Conservation (phyloP, 495 filamentous ascomycete genomes). For the Echria macrotheca region DNA sequence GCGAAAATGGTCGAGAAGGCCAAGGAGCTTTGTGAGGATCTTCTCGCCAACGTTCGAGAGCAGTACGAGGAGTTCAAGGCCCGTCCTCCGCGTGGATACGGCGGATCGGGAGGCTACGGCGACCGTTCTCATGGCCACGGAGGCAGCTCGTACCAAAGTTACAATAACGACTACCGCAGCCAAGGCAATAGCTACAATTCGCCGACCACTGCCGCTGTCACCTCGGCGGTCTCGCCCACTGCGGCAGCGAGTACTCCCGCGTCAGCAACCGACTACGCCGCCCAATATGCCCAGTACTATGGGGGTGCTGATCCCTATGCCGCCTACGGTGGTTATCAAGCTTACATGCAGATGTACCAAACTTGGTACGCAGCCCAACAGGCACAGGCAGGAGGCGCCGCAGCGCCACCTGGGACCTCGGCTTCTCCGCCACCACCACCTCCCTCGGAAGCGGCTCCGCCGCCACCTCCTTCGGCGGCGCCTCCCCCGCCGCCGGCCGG, state of each 20-base stretch:
- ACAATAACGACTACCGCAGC: slow-evolving; percentile 32
- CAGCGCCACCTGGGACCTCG: slow-evolving; percentile 38
- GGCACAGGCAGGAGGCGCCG: slow-evolving; percentile 40
- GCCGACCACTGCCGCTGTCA: slow-evolving; percentile 31
- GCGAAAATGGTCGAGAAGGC: slow-evolving; percentile 78
- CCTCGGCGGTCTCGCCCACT: slow-evolving; percentile 29
- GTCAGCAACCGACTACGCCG: slow-evolving; percentile 56
- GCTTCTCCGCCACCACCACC: slow-evolving; percentile 56
- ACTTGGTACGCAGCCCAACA: slow-evolving; percentile 54
- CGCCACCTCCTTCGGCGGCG: slow-evolving; percentile 48
- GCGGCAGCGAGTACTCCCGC: slow-evolving; percentile 31
- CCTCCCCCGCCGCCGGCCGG: slow-evolving; percentile 59
- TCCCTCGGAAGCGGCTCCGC: slow-evolving; percentile 58
- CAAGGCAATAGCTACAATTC: slow-evolving; percentile 34
- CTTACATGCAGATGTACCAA: slow-evolving; percentile 68
- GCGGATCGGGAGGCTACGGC: slow-evolving; percentile 28
- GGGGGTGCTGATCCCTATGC: slow-evolving; percentile 77
- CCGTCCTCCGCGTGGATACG: slow-evolving; percentile 67
- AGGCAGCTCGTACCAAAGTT: slow-evolving; percentile 37
- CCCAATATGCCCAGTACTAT: slow-evolving; percentile 84
- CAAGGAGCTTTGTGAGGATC: slow-evolving; percentile 80
- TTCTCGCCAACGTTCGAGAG: slow-evolving; percentile 74
- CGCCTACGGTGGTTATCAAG: slow-evolving; percentile 78
- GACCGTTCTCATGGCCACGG: slow-evolving; percentile 26
- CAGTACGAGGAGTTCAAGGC: slow-evolving; percentile 88